Conservation (phyloP, 2,329 filamentous ascomycete species). For the Diplodia sapinea region DNA sequence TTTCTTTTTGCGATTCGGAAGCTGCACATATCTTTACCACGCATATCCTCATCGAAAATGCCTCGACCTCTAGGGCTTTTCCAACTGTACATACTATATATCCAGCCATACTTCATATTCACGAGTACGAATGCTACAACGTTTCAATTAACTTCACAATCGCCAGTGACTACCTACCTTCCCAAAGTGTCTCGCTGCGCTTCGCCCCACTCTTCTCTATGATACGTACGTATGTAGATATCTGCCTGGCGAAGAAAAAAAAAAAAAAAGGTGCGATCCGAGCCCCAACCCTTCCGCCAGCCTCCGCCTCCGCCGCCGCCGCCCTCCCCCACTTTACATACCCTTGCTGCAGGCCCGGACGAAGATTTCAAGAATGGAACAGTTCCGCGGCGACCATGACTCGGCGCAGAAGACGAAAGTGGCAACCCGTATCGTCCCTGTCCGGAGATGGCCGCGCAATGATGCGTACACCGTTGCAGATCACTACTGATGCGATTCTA, state of each 20-base stretch:
- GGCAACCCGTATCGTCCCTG: too few relatives aligned
- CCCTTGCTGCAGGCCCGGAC: background rate
- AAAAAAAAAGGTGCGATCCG: background rate
- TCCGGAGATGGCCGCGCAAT: too few relatives aligned
- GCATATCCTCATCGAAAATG: background rate
- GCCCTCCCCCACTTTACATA: background rate
- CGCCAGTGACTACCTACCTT: background rate
- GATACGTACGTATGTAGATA: background rate
- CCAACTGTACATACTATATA: conserved; percentile 14
- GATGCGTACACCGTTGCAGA: too few relatives aligned
- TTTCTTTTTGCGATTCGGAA: background rate
- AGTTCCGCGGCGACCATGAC: background rate
- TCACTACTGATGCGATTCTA: too few relatives aligned
- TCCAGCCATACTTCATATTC: background rate
- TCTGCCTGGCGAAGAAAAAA: too few relatives aligned
- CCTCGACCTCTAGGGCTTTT: background rate
- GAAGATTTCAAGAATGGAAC: background rate
- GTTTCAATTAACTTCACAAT: background rate
- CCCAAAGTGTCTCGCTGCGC: background rate
- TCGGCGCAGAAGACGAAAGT: background rate
- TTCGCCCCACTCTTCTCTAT: background rate
- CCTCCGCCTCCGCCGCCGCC: too few relatives aligned
- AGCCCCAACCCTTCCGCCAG: background rate
- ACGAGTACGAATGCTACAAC: conserved; percentile 1
- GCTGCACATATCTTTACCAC: too few relatives aligned